A percentile compares a stretch with the other conserved stretches of the same genome.
These are phyloP conservation scores for Aspergillus egyptiacus DNA, from an alignment of 495 filamentous ascomycete genomes.

Conservation along the genomic window DNA sequence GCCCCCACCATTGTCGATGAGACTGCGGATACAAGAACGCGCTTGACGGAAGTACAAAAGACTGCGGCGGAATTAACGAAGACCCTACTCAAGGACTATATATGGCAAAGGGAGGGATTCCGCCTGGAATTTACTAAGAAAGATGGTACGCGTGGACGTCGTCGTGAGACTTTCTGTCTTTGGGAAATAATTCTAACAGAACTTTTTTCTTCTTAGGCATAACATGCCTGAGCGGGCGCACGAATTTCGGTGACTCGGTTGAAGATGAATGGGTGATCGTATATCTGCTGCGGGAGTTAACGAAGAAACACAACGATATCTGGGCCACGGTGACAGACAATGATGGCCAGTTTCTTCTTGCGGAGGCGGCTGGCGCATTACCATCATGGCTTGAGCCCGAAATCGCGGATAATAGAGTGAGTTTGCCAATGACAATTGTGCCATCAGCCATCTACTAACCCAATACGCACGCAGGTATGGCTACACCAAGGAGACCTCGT, in stretches of 20 bases:
- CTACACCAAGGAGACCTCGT: constrained; percentile 66
- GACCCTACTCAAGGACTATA: constrained; percentile 69
- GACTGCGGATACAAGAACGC: constrained; percentile 46
- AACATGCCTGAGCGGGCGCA: constrained; percentile 57
- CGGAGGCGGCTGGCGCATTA: constrained; percentile 84
- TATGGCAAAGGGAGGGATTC: constrained; percentile 89
- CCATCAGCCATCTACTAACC: background rate
- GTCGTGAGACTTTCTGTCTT: background rate
- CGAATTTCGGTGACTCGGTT: constrained; percentile 85
- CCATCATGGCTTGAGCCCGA: constrained; percentile 92
- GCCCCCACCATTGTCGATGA: constrained; percentile 42
- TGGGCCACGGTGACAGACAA: constrained; percentile 81
- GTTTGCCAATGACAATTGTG: constrained; percentile 2
- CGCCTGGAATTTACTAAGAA: constrained; percentile 53
- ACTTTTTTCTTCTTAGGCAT: constrained; percentile 23
- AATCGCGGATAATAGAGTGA: constrained; percentile 72
- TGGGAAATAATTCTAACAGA: constrained; percentile 1
- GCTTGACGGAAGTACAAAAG: constrained; percentile 65
- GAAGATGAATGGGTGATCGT: constrained; percentile 98
- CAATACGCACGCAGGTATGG: constrained; percentile 52
- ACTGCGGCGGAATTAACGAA: constrained; percentile 57
- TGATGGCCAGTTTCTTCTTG: constrained; percentile 91
- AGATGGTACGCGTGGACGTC: constrained; percentile 42
- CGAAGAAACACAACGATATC: constrained; percentile 60
- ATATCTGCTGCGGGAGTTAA: constrained; percentile 80